Percentiles rank a stretch among this genome's conserved stretches.
Conservation (phyloP, 257 asterid genomes). For the Euphrasia confusa region DNA sequence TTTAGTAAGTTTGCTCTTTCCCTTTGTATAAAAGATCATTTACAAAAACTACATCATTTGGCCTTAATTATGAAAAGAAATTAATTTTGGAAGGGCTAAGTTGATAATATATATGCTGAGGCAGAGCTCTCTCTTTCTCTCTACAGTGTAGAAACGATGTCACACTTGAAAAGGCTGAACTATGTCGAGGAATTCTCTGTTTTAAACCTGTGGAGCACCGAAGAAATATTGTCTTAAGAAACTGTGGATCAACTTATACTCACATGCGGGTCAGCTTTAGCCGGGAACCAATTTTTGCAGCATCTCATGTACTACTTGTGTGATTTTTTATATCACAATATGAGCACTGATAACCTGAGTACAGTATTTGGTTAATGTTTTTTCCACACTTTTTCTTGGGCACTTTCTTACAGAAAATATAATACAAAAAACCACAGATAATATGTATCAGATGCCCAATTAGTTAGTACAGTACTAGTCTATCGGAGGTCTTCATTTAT, state of each 20-base stretch:
- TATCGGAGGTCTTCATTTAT: too few species aligned
- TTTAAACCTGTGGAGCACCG: slow-evolving; percentile 7
- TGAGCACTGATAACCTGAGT: not conserved
- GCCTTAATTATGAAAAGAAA: not conserved
- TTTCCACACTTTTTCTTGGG: not conserved
- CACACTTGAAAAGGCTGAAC: not conserved
- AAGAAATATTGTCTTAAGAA: slow-evolving; percentile 13
- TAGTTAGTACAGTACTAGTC: too few species aligned
- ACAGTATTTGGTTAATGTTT: not conserved
- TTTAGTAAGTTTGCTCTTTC: slow-evolving; percentile 21
- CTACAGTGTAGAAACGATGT: slow-evolving; percentile 7
- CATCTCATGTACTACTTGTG: slow-evolving; percentile 1
- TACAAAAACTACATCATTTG: not conserved
- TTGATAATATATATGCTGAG: not conserved
- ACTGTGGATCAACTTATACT: not conserved
- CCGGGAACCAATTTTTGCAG: slow-evolving; percentile 23
- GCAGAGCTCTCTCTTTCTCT: not conserved
- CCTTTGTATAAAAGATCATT: not conserved
- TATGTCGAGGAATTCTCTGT: not conserved
- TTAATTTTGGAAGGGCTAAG: slow-evolving; percentile 1
- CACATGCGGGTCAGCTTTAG: not conserved
- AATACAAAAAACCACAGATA: slow-evolving; percentile 4
- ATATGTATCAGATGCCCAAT: too few species aligned
- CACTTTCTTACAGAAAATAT: not conserved
- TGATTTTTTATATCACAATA: not conserved